Conservation (phyloP, 257 asterid species). For the Orobanche coerulescens region DNA sequence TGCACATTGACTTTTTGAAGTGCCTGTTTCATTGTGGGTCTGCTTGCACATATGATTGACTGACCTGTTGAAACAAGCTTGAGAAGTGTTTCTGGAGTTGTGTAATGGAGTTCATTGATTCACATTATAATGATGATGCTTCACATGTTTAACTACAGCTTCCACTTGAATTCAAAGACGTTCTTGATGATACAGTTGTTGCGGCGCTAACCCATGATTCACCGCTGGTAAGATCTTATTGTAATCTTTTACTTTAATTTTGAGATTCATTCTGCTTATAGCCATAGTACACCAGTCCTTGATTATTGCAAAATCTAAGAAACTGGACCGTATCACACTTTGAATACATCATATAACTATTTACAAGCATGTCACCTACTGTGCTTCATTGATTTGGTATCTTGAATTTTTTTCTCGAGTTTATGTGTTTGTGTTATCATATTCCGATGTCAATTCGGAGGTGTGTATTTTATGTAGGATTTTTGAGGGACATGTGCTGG, state of each 20-base stretch:
- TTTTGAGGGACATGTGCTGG: constrained; percentile 11
- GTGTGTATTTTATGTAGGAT: constrained; percentile 17
- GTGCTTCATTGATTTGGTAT: constrained; percentile 19
- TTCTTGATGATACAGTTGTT: constrained; percentile 86
- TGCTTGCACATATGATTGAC: constrained; percentile 6
- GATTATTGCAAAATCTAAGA: constrained; percentile 7
- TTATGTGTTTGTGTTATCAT: constrained; percentile 6
- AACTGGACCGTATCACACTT: neutral
- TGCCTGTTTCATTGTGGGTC: constrained; percentile 13
- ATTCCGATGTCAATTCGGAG: constrained; percentile 13
- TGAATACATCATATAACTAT: neutral
- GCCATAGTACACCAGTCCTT: constrained; percentile 13
- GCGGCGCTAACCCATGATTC: constrained; percentile 68
- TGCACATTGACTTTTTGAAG: constrained; percentile 8
- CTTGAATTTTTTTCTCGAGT: neutral
- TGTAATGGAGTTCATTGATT: constrained; percentile 16
- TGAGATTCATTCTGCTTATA: constrained; percentile 5
- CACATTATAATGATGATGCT: constrained; percentile 13
- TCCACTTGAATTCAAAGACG: constrained; percentile 85
- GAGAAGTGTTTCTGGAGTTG: constrained; percentile 6
- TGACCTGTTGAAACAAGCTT: constrained; percentile 14
- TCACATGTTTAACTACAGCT: constrained; percentile 47
- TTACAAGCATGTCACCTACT: neutral
- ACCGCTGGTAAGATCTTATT: constrained; percentile 54
- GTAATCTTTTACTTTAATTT: constrained; percentile 16